These are phyloP conservation scores for Zoysia matrella DNA, from an alignment of 202 grass and related monocot species.

Conservation along the genomic window DNA sequence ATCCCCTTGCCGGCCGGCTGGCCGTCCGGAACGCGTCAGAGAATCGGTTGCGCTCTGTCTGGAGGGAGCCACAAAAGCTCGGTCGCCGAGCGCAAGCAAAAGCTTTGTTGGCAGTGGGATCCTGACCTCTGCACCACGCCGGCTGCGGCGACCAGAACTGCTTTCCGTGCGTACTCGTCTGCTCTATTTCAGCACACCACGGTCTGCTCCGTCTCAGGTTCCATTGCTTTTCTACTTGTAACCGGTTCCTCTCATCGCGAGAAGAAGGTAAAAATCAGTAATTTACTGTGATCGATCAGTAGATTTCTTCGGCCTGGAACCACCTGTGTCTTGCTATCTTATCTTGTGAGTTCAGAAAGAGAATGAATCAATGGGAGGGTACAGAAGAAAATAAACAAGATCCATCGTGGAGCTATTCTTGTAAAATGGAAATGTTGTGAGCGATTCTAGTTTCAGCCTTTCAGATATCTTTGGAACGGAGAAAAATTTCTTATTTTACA, in stretches of 20 bases:
- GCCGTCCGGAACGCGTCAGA: conserved; percentile 12
- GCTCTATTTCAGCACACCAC: background rate
- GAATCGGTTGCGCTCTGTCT: background rate
- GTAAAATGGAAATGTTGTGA: no score
- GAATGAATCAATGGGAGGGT: background rate
- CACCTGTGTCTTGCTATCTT: background rate
- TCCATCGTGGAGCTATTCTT: background rate
- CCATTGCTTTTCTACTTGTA: no score
- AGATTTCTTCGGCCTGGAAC: background rate
- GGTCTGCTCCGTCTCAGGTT: background rate
- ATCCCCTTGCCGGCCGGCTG: background rate
- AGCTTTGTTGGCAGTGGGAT: background rate
- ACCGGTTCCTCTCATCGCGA: no score
- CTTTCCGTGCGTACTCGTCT: no score
- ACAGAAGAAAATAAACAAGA: background rate
- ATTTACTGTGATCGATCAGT: background rate
- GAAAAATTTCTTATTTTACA: no score
- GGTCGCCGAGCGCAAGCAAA: background rate
- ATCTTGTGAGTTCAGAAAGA: background rate
- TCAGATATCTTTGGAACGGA: no score
- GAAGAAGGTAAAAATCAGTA: no score
- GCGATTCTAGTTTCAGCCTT: no score
- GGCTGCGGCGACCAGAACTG: background rate
- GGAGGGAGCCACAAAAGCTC: background rate
- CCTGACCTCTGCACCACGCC: background rate